phyloP scores from a whole-genome alignment of 2,329 filamentous ascomycete genomes.

The Monosporascus sp. region DNA sequence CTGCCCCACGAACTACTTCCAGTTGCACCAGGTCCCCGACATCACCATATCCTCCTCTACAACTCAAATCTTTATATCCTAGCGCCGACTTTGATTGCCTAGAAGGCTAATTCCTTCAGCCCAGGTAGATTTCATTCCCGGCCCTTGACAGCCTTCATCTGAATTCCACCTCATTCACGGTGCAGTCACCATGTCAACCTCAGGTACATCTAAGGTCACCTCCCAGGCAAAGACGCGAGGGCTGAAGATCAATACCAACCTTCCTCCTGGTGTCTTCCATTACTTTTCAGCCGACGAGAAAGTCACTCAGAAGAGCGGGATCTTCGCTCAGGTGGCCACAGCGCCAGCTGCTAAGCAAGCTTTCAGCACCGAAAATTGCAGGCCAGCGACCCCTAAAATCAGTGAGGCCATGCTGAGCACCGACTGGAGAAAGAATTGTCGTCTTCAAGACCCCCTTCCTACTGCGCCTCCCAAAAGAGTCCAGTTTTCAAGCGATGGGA shows the following conservation, averaged over 20 bases:
- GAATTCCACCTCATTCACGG: neutral
- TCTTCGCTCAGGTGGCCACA: neutral
- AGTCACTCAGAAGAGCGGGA: neutral
- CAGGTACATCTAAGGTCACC: neutral
- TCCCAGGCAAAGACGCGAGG: conserved; percentile 3
- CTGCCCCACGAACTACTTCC: too few relatives aligned
- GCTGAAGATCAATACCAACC: conserved; percentile 2
- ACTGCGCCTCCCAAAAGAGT: conserved; percentile 14
- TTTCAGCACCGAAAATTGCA: neutral
- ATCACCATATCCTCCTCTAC: neutral
- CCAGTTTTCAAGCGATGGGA: conserved; percentile 7
- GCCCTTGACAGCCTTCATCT: neutral
- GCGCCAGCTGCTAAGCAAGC: neutral
- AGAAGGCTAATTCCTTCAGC: neutral
- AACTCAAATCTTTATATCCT: neutral
- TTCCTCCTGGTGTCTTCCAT: neutral
- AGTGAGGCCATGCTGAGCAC: conserved; percentile 8
- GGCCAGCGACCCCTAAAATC: neutral
- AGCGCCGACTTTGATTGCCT: too few relatives aligned
- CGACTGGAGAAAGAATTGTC: conserved; percentile 14
- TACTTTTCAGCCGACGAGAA: neutral
- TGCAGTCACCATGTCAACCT: conserved; percentile 2
- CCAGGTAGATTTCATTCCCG: neutral
- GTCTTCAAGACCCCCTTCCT: conserved; percentile 2
- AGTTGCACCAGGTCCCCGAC: neutral